Conservation (phyloP, 1,284 basidiomycete species). For the Naganishia albida region DNA sequence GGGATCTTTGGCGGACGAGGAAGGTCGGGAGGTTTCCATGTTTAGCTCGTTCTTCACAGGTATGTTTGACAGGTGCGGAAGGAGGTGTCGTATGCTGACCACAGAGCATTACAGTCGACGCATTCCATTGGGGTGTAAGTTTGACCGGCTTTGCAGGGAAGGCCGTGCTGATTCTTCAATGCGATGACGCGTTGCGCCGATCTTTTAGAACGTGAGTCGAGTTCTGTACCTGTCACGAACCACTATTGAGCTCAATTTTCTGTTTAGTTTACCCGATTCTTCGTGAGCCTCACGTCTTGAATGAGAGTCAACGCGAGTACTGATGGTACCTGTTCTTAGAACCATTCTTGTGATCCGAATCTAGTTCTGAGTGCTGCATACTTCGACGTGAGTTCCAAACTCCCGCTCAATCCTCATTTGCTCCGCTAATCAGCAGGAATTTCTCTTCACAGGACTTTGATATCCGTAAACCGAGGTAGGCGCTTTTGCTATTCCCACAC, state of each 20-base stretch:
- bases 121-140: conserved; percentile 81
- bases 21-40: conserved; percentile 50
- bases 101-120: conserved; percentile 62
- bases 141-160: no score
- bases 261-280: conserved; percentile 48
- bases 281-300: conserved; percentile 37
- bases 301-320: not conserved
- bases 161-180: not conserved
- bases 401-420: no score
- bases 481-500: conserved; percentile 45
- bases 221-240: conserved; percentile 71
- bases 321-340: conserved; percentile 57
- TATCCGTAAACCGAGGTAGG: conserved; percentile 59
- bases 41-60: conserved; percentile 47
- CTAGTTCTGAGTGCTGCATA: conserved; percentile 69
- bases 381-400: conserved; percentile 57
- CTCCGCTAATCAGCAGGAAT: no score
- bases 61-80: conserved; percentile 33
- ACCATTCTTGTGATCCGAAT: conserved; percentile 88
- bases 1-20: conserved; percentile 31
- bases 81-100: not conserved
- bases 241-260: conserved; percentile 31
- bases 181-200: conserved; percentile 13
- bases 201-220: conserved; percentile 38
- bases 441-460: conserved; percentile 45